Conservation (phyloP, 306 rosid genomes). For the barrel medic (Medicago truncatula) region MtrunA17r5.0-ANR NC_053046.1:32071501-32072000, state of each 20-base stretch:
- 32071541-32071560: constrained; percentile 71
- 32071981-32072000: constrained; percentile 35
- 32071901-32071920: constrained; percentile 12
- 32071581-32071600: constrained; percentile 57
- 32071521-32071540: constrained; percentile 59
- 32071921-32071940: constrained; percentile 12
- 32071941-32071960: constrained; percentile 39
- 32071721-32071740: neutral
- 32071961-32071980: constrained; percentile 53
- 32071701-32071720: neutral
- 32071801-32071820: constrained; percentile 16
- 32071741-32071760: neutral
- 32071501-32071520: neutral
- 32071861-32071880: constrained; percentile 10
- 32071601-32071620: constrained; percentile 70
- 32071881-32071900: constrained; percentile 28
- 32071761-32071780: constrained; percentile 21
- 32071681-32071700: neutral
- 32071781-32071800: neutral
- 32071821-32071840: constrained; percentile 14
- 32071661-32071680: neutral
- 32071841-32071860: neutral
- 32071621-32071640: constrained; percentile 95
- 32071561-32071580: constrained; percentile 91
- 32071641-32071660: constrained; percentile 45